Evolutionary conservation across 805 yeast genomes (phyloP).

Genomic region (Metschnikowia bowlesiae): DNA sequence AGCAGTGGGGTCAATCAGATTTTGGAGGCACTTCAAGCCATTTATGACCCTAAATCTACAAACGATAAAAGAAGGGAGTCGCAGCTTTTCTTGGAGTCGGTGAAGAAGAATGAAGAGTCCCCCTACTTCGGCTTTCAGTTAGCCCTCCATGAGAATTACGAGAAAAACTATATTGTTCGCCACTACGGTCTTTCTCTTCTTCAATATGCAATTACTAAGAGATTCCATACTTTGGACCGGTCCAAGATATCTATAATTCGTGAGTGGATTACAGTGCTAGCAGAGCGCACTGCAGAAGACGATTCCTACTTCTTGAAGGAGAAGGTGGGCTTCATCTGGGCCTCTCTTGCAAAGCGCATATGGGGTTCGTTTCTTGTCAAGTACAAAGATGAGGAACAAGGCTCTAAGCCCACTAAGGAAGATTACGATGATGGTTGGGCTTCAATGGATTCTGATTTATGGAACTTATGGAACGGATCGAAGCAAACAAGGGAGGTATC

Average conservation of each 20-base stretch:
- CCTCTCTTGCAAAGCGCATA: slow-evolving; percentile 77
- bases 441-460: slow-evolving; percentile 76
- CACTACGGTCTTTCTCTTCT: slow-evolving; percentile 86
- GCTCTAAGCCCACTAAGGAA: slow-evolving; percentile 28
- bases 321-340: slow-evolving; percentile 88
- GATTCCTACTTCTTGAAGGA: slow-evolving; percentile 92
- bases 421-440: slow-evolving; percentile 71
- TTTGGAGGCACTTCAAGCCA: slow-evolving; percentile 68
- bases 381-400: slow-evolving; percentile 20
- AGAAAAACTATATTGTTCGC: slow-evolving; percentile 64
- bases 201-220: slow-evolving; percentile 61
- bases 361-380: slow-evolving; percentile 77
- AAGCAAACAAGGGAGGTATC: slow-evolving; percentile 69
- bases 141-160: slow-evolving; percentile 57
- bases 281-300: slow-evolving; percentile 48
- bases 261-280: slow-evolving; percentile 79
- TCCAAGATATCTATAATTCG: slow-evolving; percentile 65
- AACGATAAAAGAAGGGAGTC: slow-evolving; percentile 55
- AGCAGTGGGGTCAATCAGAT: slow-evolving; percentile 68
- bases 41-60: slow-evolving; percentile 61
- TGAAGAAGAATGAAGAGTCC: slow-evolving; percentile 74
- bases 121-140: slow-evolving; percentile 92
- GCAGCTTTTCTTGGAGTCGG: slow-evolving; percentile 63
- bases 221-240: slow-evolving; percentile 51
- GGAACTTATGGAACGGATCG: slow-evolving; percentile 67